Conservation (phyloP, 176 grass and related monocot genomes). For the Chrysopogon serrulatus region DNA sequence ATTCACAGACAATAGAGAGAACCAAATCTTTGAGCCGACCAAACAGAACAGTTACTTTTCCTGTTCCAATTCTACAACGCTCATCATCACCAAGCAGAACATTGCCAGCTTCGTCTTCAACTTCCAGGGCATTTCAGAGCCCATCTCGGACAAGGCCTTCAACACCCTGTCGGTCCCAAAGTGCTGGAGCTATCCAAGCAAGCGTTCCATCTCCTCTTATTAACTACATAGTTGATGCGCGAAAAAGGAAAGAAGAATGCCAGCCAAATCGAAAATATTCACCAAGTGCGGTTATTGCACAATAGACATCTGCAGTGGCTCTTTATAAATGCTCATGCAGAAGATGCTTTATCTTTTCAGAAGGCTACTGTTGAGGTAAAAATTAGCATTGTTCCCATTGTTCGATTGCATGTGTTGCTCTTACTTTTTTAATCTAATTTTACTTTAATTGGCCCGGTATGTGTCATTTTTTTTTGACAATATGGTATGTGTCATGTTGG, state of each 20-base stretch:
- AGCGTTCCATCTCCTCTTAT: slow-evolving; percentile 23
- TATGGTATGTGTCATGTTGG: neutral
- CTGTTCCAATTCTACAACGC: slow-evolving; percentile 37
- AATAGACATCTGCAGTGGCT: slow-evolving; percentile 76
- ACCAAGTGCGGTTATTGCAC: slow-evolving; percentile 57
- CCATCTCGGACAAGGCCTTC: slow-evolving; percentile 55
- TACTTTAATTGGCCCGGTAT: slow-evolving; percentile 9
- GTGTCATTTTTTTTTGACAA: too few species aligned
- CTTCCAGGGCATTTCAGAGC: slow-evolving; percentile 45
- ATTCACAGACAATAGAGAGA: slow-evolving; percentile 40
- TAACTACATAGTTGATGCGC: slow-evolving; percentile 52
- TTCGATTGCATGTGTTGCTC: too few species aligned
- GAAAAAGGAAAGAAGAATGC: slow-evolving; percentile 72
- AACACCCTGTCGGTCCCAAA: slow-evolving; percentile 59
- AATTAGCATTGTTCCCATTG: too few species aligned
- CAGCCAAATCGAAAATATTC: slow-evolving; percentile 68
- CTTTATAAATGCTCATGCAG: slow-evolving; percentile 61
- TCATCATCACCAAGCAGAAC: slow-evolving; percentile 53
- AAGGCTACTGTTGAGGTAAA: slow-evolving; percentile 68
- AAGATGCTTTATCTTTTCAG: slow-evolving; percentile 56
- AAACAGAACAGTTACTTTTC: slow-evolving; percentile 41
- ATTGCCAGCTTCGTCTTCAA: slow-evolving; percentile 24
- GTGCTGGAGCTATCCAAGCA: slow-evolving; percentile 32
- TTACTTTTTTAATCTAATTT: neutral
- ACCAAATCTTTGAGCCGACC: slow-evolving; percentile 40